Base-by-base conservation (phyloP, 345 rosid genomes). In the Corymbia maculata region DNA sequence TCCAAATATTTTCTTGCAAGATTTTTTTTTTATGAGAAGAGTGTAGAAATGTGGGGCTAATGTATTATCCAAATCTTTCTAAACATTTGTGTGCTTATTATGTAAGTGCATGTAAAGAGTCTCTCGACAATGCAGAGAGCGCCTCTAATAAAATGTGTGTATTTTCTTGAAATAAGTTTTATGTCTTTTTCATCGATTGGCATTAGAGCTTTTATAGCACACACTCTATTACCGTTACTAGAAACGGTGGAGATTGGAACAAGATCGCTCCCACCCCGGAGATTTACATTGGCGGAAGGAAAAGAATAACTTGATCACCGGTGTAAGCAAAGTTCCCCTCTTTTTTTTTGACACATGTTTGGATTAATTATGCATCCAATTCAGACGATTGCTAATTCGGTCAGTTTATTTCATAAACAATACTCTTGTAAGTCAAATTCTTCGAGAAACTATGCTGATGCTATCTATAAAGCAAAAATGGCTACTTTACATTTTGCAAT, bases 231-330 rank as follows among this genome's bases (percentile, higher is more conserved):
- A 17, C 57, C 0, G 1, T 52, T 14, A 21, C 55, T 52, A 16
- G 55, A 52, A 52, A 21, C 8, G 15, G 0, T 24, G 92, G 87
- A 21, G 92, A 89, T 88, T 92, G 92, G 93, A 30, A 51, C 28
- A 32, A 9, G 85, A 88, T 92, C 53, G 79, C 88, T n/a, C 93
- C 89, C 51, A 5, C 89, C 51, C 90, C 79, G 14, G 30, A 87
- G 15, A 68, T 89, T 13, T 5, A 52, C n/a, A 86, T 90, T 12
- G 90, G 88, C 19, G 88, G 87, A 11, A 79, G 75, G 88, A 88
- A 85, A n/a, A 51, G 89, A 88, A 36, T 85, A 85, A 57, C 55
- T 52, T 19, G 21, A 70, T 32, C 80, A 13, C 45, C 22, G 3
- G 13, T 36, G 26, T 17, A 28, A 55, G 28, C 1, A 22, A 30